Percentiles rank a stretch among this genome's conserved stretches.
Conservation (phyloP, 176 grass and related monocot species). For the Avena eriantha region DNA sequence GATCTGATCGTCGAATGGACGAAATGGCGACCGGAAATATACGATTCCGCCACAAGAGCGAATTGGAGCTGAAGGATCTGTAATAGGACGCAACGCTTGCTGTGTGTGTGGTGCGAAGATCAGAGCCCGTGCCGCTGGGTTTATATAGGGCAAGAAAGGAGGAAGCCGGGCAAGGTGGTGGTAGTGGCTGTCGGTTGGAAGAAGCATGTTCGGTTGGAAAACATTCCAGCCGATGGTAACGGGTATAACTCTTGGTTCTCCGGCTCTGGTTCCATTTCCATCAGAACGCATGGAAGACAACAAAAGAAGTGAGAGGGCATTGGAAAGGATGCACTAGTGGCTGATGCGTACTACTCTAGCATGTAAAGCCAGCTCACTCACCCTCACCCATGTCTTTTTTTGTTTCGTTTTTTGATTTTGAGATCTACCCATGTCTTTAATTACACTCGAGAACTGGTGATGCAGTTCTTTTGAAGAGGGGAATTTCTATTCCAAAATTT, state of each 20-base stretch:
- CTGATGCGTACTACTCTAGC: constrained; percentile 3
- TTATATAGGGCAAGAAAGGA: constrained; percentile 48
- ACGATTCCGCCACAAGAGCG: constrained; percentile 1
- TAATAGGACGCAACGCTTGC: background rate
- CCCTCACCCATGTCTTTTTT: too few relatives aligned
- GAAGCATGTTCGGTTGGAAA: background rate
- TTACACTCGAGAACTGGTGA: too few relatives aligned
- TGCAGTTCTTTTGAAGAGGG: too few relatives aligned
- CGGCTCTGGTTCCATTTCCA: constrained; percentile 29
- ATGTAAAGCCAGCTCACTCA: background rate
- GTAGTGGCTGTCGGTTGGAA: background rate
- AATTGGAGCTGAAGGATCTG: background rate
- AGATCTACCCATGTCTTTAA: too few relatives aligned
- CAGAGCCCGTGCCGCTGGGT: background rate
- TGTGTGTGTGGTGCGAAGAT: constrained; percentile 36
- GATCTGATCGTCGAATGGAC: background rate
- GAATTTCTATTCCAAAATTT: too few relatives aligned
- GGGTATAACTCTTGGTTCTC: constrained; percentile 10
- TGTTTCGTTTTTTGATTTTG: too few relatives aligned
- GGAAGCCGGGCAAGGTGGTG: background rate
- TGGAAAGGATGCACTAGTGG: background rate
- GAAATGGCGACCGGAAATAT: background rate
- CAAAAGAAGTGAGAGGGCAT: background rate
- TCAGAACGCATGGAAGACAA: background rate
- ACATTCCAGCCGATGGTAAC: background rate